Evolutionary conservation across 306 rosid genomes (phyloP), one percentile per base, ranked within the genome.

Genomic region (Trifolium subterraneum): DNA sequence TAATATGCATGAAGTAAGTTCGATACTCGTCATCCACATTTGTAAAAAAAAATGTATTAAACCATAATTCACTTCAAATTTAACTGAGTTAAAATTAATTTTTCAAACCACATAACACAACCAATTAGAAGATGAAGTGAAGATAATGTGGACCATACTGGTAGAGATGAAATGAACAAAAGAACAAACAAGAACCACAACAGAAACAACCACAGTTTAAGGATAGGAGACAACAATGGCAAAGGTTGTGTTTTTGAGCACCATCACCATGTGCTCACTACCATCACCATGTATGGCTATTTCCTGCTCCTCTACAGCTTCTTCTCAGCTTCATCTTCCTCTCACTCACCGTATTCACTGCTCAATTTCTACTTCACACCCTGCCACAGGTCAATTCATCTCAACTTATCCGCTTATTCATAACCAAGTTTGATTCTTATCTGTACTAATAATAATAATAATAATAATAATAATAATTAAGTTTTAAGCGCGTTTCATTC

Each of bases 331-430:
- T 48, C 31, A 29, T 1, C 0, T 36, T 75, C 44, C 63, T 73
- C 36, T 48, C 55, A 48, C 55, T 48, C 55, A 7, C 12, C 76
- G 60, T 23, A 70, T 79, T 64, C 78, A 27, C 55, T 70, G 71
- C 61, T 83, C 86, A 42, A 31, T 44, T 82, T 82, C 83, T 55
- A 19, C 68, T 58, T 65, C 78, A 38, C 56, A 78, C 55, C 20
- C 55, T 69, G 14, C 61, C 36, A 67, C 78, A 73, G 86, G 86
- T 82, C 16, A 78, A 15, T 11, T 20, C 29, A 23, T 25, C 25
- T 22, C 25, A 22, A 22, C 25, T 22, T 22, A 1, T 22, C 25
- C 25, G 2, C 2, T 22, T 22, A 22, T 22, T 22, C 25, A n/a
- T n/a, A n/a, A n/a, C 29, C 29, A 27, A 27, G 31, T 27, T 27